Evolutionary conservation across 1,284 basidiomycete species (phyloP).

Genomic region (Thecaphora thlaspeos): DNA sequence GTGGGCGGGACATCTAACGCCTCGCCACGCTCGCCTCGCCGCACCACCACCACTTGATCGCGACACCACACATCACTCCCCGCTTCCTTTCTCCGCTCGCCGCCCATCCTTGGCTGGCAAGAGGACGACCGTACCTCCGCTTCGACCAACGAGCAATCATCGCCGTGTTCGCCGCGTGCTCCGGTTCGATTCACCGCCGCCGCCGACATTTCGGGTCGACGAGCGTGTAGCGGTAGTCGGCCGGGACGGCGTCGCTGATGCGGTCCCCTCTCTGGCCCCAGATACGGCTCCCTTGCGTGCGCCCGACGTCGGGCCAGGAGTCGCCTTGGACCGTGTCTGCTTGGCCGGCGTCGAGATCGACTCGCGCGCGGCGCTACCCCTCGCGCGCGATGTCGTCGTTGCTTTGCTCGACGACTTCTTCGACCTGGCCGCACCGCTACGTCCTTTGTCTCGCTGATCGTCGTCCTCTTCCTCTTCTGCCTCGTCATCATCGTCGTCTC

Average conservation of each 20-base stretch:
- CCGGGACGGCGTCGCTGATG: conserved; percentile 15
- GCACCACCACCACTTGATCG: too few species aligned
- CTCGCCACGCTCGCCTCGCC: too few species aligned
- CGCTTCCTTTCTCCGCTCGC: too few species aligned
- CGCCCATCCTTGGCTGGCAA: too few species aligned
- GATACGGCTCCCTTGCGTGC: conserved; percentile 16
- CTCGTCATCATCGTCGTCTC: conserved; percentile 16
- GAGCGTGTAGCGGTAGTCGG: conserved; percentile 16
- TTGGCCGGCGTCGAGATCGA: conserved; percentile 19
- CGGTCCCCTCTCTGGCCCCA: conserved; percentile 14
- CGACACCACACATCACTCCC: too few species aligned
- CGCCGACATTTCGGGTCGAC: conserved; percentile 5
- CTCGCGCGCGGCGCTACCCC: conserved; percentile 14
- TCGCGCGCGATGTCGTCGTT: background rate
- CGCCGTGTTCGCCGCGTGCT: background rate
- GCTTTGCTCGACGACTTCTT: background rate
- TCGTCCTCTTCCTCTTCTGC: conserved; percentile 14
- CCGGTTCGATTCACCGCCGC: background rate
- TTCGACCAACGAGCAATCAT: too few species aligned
- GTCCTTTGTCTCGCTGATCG: conserved; percentile 39
- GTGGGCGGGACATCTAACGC: too few species aligned
- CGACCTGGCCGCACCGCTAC: conserved; percentile 14
- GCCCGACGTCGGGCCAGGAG: conserved; percentile 12
- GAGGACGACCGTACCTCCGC: too few species aligned
- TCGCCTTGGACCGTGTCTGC: conserved; percentile 19